Evolutionary conservation across 2,329 filamentous ascomycete species (phyloP).

Genomic region (Aspergillus sp.): DNA sequence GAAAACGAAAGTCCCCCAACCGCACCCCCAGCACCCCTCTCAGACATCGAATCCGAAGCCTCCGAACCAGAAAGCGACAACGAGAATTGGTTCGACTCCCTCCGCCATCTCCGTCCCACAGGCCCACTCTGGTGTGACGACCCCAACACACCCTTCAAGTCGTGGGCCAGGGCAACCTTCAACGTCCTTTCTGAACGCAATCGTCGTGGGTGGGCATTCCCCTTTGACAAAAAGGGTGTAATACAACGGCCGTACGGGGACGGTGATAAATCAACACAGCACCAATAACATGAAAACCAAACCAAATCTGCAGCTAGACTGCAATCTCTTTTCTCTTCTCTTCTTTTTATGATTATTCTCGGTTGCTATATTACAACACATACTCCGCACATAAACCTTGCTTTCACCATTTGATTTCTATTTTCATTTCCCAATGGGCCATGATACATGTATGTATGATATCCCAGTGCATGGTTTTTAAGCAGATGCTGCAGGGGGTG

Average conservation of each 20-base stretch:
- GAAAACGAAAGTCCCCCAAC: constrained; percentile 16
- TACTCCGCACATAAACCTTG: too few relatives aligned
- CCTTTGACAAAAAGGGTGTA: constrained; percentile 29
- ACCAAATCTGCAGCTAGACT: too few relatives aligned
- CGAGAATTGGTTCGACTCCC: constrained; percentile 28
- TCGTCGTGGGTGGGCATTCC: constrained; percentile 22
- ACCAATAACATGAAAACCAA: too few relatives aligned
- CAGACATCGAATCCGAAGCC: constrained; percentile 1
- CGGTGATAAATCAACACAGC: too few relatives aligned
- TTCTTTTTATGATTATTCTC: too few relatives aligned
- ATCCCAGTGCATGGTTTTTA: too few relatives aligned
- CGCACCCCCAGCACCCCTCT: neutral
- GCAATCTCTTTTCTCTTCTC: too few relatives aligned
- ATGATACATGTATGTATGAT: too few relatives aligned
- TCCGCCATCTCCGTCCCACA: constrained; percentile 17
- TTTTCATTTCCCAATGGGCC: too few relatives aligned
- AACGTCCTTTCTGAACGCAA: constrained; percentile 25
- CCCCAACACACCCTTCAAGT: constrained; percentile 35
- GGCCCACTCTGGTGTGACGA: constrained; percentile 26
- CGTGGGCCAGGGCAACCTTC: constrained; percentile 29
- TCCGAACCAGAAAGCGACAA: constrained; percentile 7
- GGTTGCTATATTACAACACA: too few relatives aligned
- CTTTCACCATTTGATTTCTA: too few relatives aligned
- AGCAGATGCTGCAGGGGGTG: too few relatives aligned
- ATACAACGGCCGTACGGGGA: constrained; percentile 13